Base-by-base conservation (phyloP, 257 asterid genomes). In the Cruciata laevipes region DNA sequence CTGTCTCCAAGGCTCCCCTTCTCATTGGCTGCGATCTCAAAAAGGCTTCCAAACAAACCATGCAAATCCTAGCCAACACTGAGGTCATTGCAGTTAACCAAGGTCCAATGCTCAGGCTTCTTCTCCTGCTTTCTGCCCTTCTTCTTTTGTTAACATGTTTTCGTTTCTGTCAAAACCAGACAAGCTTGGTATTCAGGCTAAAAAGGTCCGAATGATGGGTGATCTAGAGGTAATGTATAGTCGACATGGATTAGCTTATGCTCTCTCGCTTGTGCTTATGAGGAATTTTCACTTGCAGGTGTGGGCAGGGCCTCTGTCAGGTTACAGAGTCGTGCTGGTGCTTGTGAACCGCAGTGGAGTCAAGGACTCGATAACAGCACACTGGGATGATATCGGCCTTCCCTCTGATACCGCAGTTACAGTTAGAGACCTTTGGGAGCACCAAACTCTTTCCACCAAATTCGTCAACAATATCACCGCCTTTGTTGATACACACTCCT, bases 1-100 rank as follows among this genome's bases (percentile, higher is more conserved):
- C 95, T 2, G 87, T 86, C 63, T 89, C 97, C 8, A 89, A 92
- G 95, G 95, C 98, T 57, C 97, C 98, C 13, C 96, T 92, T 42
- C 85, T 89, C 57, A 84, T 91, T 23, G 98, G 98, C 21, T 89
- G 95, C 71, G 98, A 91, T 69, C 87, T 91, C 76, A 87, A 91
- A 79, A 86, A 80, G 59, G 55, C 66, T 32, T 69, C 78, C 8
- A 78, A 85, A 56, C 95, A 91, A 10, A 77, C 76, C 16, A 67
- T 78, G 83, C 87, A 79, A 21, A 89, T 91, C 30, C 80, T 91
- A 69, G 70, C 81, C 32, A 91, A 91, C 71, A 67, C 76, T 71
- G 96, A 91, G 72, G 96, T 86, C 63, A 87, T 91, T 7, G 87
- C 83, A 0, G 89, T 91, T 31, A 85, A 91, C 76, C 96, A 91